Base-by-base conservation (phyloP, 2,329 filamentous ascomycete species). In the Talaromyces sp. region DNA sequence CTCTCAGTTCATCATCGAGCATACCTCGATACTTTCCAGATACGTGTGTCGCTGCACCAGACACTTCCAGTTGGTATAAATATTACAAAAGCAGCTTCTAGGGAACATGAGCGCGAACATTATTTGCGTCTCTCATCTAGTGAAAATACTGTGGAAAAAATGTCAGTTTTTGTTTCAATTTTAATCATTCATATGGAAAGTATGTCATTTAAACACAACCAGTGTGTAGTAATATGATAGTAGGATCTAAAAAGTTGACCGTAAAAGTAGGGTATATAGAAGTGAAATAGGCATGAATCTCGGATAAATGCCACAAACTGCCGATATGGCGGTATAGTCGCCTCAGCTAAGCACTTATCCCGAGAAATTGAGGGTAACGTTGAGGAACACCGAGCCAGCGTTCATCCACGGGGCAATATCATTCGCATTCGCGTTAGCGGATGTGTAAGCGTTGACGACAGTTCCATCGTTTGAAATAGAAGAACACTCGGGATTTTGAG, bases 381-480 rank as follows among this genome's bases (percentile, higher is more conserved):
- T 14, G 19, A 50, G 43, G 9, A 6, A 12, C 12, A 50, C 43
- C 24, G 19, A 10, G 19, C 43, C 19, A 26, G n/a, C 10, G 24
- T 6, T 50, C 43, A 50, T 24, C 9, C 12, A 12, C 5, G 69
- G 67, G 59, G 69, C 74, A 51, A 73, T 66, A 62, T 66, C 67
- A 56, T 67, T 58, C 57, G 66, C 63, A 59, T 63, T 66, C 51
- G 64, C 64, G 54, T 72, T 65, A 31, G 61, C 64, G 14, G 63
- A 54, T 61, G 65, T 70, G 68, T 76, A 76, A 61, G 72, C 74
- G 59, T 69, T 71, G 58, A 65, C 21, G 8, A 73, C 58, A 11
- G 35, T 52, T 52, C 31, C 50, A 17, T 67, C 65, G 32, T 63
- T 60, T 63, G 60, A 62, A 59, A 75, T 72, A 60, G 57, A 59